Percentiles rank a stretch among this genome's conserved stretches.
Conservation (phyloP, 2,329 filamentous ascomycete genomes). For the Apiospora kogelbergensis region DNA sequence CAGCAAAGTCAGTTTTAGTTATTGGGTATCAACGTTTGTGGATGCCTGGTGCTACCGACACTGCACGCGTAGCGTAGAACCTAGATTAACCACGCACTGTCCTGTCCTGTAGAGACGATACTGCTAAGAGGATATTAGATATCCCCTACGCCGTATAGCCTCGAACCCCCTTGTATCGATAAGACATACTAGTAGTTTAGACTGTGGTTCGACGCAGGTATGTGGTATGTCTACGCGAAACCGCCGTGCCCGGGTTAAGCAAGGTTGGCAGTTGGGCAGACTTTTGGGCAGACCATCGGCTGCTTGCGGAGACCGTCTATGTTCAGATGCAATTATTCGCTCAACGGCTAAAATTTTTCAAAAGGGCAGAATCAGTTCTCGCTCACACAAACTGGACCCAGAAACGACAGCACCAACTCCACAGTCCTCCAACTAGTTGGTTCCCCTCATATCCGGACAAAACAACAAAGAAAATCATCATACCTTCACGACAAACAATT, state of each 20-base stretch:
- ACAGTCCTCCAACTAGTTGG: neutral
- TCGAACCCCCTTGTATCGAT: neutral
- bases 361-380: neutral
- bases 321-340: slow-evolving; percentile 5
- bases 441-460: neutral
- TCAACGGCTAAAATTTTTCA: slow-evolving; percentile 1
- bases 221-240: neutral
- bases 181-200: neutral
- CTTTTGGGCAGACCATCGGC: neutral
- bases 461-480: neutral
- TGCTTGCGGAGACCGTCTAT: neutral
- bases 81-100: too few relatives aligned
- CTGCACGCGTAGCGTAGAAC: neutral
- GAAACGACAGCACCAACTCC: neutral
- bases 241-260: neutral
- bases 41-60: neutral
- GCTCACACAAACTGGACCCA: neutral
- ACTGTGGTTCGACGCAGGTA: neutral
- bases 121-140: too few relatives aligned
- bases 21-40: neutral
- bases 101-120: too few relatives aligned
- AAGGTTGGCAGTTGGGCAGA: slow-evolving; percentile 6
- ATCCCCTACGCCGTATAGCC: too few relatives aligned
- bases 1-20: neutral
- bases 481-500: neutral